Evolutionary conservation across 768 basidiomycete genomes (phyloP).

Genomic region (Hysterangium stoloniferum): DNA sequence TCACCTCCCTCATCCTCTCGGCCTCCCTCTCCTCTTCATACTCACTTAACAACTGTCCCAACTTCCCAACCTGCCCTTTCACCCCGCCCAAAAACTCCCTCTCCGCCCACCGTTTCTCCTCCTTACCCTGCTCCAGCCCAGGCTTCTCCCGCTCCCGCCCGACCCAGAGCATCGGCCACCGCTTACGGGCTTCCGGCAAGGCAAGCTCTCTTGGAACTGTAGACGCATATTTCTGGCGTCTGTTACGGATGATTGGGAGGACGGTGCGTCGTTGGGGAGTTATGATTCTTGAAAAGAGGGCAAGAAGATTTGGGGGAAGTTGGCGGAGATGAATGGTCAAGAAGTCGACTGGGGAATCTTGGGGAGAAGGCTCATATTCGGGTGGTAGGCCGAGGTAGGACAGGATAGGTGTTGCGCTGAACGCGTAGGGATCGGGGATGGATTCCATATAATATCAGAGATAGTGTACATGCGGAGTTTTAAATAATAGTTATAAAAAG

Average conservation of each 20-base stretch:
- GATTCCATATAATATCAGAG: too few relatives aligned
- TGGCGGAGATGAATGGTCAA: slow-evolving; percentile 48
- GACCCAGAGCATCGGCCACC: slow-evolving; percentile 66
- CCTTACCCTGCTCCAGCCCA: slow-evolving; percentile 46
- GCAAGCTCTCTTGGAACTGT: slow-evolving; percentile 48
- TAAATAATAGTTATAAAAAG: too few relatives aligned
- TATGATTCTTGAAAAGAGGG: slow-evolving; percentile 33
- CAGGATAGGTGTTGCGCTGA: slow-evolving; percentile 26
- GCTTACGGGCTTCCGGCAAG: slow-evolving; percentile 42
- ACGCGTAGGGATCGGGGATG: too few relatives aligned
- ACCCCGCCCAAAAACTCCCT: slow-evolving; percentile 45
- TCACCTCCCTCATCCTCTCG: slow-evolving; percentile 44
- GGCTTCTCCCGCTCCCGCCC: slow-evolving; percentile 38
- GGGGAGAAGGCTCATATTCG: slow-evolving; percentile 55
- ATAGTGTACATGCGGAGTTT: slow-evolving; percentile 2
- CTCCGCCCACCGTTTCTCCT: slow-evolving; percentile 66
- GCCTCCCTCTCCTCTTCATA: slow-evolving; percentile 77
- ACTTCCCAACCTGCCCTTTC: slow-evolving; percentile 56
- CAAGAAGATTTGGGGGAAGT: slow-evolving; percentile 60
- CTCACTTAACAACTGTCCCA: slow-evolving; percentile 55
- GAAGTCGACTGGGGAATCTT: slow-evolving; percentile 51
- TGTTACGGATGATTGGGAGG: slow-evolving; percentile 61
- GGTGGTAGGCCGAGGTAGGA: slow-evolving; percentile 50
- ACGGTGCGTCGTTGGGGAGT: slow-evolving; percentile 59
- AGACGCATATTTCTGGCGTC: slow-evolving; percentile 55